Evolutionary conservation across 768 basidiomycete species (phyloP), one percentile per base, ranked within the genome.

Genomic region (Gloeostereum incarnatum): DNA sequence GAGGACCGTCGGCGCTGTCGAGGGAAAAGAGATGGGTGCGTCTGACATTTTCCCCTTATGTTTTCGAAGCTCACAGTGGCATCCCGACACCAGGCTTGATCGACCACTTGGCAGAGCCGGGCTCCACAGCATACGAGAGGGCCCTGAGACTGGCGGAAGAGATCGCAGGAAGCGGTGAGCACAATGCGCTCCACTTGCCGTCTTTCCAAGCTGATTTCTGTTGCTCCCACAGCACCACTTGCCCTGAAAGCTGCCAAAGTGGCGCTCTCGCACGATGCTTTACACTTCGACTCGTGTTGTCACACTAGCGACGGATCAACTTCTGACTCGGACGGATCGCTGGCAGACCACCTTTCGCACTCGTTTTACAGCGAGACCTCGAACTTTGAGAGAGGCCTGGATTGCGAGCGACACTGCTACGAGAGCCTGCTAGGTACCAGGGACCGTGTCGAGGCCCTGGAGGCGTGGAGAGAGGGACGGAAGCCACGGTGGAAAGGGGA

Each of bases 211-310:
- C n/a, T 19, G 7, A 1, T 6, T 25, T 10, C 33, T 31, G n/a
- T n/a, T n/a, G n/a, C n/a, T 30, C 18, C 23, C 23, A n/a, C 40
- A 91, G 90, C 91, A 18, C 91, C 91, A 11, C 57, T 94, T 17
- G 88, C 91, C 3, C 66, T 93, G 26, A 69, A 79, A n/a, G 88
- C 89, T 6, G 89, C 91, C 4, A 94, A 94, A 51, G 74, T 77
- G 47, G 85, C 87, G 6, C 80, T 93, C 35, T 82, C 83, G 85
- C 89, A 14, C 67, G 71, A n/a, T 81, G 88, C 49, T 64, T 91
- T 10, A 63, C 82, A 2, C 62, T 93, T 5, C 88, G 91, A 59
- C n/a, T n/a, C n/a, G n/a, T n/a, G n/a, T n/a, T n/a, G n/a, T n/a
- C n/a, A n/a, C n/a, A n/a, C n/a, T n/a, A n/a, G n/a, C n/a, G n/a